Conservation (phyloP, 805 yeast species). For the Kregervanrija pseudodelftensis region DNA sequence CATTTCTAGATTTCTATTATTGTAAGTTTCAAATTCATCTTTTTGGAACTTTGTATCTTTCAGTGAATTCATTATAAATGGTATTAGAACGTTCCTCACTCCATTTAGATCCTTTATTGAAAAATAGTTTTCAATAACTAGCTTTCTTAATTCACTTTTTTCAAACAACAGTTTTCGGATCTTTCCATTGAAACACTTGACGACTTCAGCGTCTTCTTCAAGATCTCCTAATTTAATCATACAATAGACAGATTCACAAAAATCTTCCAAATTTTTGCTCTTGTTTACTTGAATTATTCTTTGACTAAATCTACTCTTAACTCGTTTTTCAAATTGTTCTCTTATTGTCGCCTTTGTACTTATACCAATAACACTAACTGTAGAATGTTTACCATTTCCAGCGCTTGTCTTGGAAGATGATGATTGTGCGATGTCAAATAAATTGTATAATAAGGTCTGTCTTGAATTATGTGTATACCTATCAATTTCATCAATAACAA, state of each 20-base stretch:
- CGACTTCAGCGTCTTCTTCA: neutral
- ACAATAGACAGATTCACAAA: conserved; percentile 37
- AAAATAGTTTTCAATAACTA: conserved; percentile 42
- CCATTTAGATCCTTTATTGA: conserved; percentile 52
- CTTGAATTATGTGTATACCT: conserved; percentile 61
- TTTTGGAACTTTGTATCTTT: conserved; percentile 6
- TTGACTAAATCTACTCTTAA: conserved; percentile 83
- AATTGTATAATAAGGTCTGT: conserved; percentile 80
- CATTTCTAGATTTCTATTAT: conserved; percentile 12
- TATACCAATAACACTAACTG: conserved; percentile 76
- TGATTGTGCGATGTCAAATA: conserved; percentile 78
- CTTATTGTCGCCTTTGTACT: conserved; percentile 69
- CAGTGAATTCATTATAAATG: conserved; percentile 27
- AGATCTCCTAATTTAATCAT: conserved; percentile 20
- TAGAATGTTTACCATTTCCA: conserved; percentile 25
- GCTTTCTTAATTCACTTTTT: conserved; percentile 27
- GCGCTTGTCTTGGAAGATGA: conserved; percentile 22
- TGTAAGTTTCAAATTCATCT: conserved; percentile 2
- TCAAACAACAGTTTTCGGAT: conserved; percentile 24
- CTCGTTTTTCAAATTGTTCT: conserved; percentile 85
- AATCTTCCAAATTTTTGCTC: conserved; percentile 39
- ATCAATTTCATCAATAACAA: conserved; percentile 83
- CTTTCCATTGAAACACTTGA: conserved; percentile 26
- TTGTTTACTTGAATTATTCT: conserved; percentile 57
- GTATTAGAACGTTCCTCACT: conserved; percentile 37